These are phyloP conservation scores for Barnettozyma sucrosica DNA, from an alignment of 805 yeast species.

Conservation along the genomic window DNA sequence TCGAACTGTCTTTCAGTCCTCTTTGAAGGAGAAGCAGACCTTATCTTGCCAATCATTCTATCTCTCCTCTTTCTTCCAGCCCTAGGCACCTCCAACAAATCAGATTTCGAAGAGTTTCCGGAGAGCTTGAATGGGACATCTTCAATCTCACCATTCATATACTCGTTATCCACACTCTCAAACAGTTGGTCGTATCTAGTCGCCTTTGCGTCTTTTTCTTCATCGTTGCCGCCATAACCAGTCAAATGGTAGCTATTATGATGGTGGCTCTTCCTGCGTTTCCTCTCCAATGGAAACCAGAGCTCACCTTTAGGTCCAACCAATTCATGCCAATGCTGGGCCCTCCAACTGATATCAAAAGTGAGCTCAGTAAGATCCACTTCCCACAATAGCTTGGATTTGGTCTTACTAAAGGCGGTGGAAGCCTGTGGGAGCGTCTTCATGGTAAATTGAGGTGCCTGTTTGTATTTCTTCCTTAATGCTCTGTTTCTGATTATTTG, in stretches of 20 bases:
- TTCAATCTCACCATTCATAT: background rate
- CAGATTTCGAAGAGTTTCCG: constrained; percentile 14
- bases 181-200: constrained; percentile 21
- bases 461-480: constrained; percentile 46
- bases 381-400: constrained; percentile 54
- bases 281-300: constrained; percentile 41
- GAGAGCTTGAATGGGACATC: background rate
- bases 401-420: constrained; percentile 48
- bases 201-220: constrained; percentile 3
- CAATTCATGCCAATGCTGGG: constrained; percentile 49
- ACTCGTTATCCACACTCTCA: constrained; percentile 6
- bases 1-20: background rate
- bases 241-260: constrained; percentile 10
- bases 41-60: constrained; percentile 14
- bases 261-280: constrained; percentile 3
- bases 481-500: constrained; percentile 74
- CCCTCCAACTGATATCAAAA: constrained; percentile 54
- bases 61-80: constrained; percentile 18
- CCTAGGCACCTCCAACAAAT: constrained; percentile 10
- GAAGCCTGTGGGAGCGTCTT: constrained; percentile 58
- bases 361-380: constrained; percentile 53
- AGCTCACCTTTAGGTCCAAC: constrained; percentile 38
- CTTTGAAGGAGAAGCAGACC: constrained; percentile 25
- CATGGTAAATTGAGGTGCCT: constrained; percentile 39
- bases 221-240: background rate